Conservation (phyloP, 169 alveolate species). For the Eimeria brunetti region DNA sequence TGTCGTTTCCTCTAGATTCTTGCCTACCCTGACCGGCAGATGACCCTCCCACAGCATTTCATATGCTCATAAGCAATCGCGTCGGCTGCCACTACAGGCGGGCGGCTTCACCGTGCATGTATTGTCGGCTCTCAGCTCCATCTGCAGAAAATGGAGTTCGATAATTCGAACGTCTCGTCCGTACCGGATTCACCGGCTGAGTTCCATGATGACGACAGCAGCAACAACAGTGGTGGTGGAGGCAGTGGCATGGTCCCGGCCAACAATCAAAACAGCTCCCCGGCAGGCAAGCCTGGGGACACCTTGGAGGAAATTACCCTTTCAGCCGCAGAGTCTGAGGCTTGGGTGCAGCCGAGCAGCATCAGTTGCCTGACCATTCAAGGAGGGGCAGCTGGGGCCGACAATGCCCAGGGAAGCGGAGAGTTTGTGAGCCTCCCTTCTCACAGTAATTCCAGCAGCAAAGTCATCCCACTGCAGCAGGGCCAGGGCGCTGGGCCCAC, state of each 20-base stretch:
- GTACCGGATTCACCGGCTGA: neutral
- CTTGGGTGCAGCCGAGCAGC: conserved; percentile 70
- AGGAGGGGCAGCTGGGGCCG: neutral
- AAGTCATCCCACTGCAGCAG: conserved; percentile 45
- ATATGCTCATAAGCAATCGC: conserved; percentile 20
- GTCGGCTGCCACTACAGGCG: conserved; percentile 27
- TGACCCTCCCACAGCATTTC: conserved; percentile 6
- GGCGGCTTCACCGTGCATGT: conserved; percentile 50
- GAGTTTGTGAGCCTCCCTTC: conserved; percentile 64
- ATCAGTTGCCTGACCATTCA: conserved; percentile 14
- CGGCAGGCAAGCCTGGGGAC: neutral
- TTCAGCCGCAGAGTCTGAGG: conserved; percentile 34
- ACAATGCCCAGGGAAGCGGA: conserved; percentile 29
- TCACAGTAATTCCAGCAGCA: conserved; percentile 50
- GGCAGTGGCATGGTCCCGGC: neutral
- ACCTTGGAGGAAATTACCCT: conserved; percentile 34
- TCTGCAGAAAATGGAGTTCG: conserved; percentile 19
- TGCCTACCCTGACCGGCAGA: conserved; percentile 4
- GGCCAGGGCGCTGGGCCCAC: conserved; percentile 19
- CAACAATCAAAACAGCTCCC: neutral
- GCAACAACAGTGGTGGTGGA: neutral
- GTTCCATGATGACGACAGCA: neutral
- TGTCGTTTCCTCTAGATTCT: neutral
- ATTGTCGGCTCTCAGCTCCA: neutral
- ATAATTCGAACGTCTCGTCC: conserved; percentile 18